Evolutionary conservation across 2,329 filamentous ascomycete genomes (phyloP).

Genomic region (Hortaea werneckii): DNA sequence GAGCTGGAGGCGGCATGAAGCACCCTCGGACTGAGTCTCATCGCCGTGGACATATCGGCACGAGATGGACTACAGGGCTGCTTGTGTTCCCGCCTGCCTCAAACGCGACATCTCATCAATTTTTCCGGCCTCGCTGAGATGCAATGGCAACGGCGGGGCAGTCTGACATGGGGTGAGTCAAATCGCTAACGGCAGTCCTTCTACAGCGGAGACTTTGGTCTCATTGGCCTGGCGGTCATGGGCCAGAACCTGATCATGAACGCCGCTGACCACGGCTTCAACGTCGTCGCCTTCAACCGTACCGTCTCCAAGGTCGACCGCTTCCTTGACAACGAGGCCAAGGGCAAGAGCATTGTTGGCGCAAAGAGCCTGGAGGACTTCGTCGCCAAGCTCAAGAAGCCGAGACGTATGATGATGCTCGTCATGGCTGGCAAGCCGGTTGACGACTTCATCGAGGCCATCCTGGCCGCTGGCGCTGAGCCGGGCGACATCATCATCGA

Average conservation of each 20-base stretch:
- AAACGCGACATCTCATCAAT: too few relatives aligned
- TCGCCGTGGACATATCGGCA: too few relatives aligned
- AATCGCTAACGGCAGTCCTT: slow-evolving; percentile 11
- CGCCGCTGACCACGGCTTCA: slow-evolving; percentile 61
- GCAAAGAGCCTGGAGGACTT: slow-evolving; percentile 93
- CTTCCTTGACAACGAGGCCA: slow-evolving; percentile 36
- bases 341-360: slow-evolving; percentile 84
- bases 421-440: slow-evolving; percentile 98
- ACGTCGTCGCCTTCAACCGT: slow-evolving; percentile 96
- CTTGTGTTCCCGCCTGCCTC: too few relatives aligned
- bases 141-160: too few relatives aligned
- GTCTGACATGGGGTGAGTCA: neutral
- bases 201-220: slow-evolving; percentile 42
- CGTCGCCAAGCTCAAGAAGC: slow-evolving; percentile 90
- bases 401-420: slow-evolving; percentile 94
- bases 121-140: too few relatives aligned
- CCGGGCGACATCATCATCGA: slow-evolving; percentile 97
- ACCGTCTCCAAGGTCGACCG: slow-evolving; percentile 96
- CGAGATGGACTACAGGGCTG: too few relatives aligned
- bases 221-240: slow-evolving; percentile 44
- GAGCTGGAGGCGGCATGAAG: neutral
- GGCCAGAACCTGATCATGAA: slow-evolving; percentile 48
- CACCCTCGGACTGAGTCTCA: neutral
- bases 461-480: slow-evolving; percentile 62
- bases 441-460: slow-evolving; percentile 95